Percentiles rank a stretch among this genome's conserved stretches.
Conservation (phyloP, 192 early-diverging fungal genomes). For the Umbelopsis vinacea region DNA sequence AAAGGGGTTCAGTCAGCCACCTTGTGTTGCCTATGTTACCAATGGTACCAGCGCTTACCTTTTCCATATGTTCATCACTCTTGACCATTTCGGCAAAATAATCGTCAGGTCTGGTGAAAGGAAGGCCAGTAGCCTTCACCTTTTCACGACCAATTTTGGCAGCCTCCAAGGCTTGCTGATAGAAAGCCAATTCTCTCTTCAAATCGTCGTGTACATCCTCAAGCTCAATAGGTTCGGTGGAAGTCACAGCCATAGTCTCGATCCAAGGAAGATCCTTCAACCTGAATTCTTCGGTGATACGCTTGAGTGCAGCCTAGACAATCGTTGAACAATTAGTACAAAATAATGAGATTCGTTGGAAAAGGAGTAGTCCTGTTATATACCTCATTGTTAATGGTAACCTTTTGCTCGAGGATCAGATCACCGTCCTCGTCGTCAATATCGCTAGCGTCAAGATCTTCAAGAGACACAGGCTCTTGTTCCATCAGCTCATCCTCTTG, state of each 20-base stretch:
- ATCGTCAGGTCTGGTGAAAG: conserved; percentile 88
- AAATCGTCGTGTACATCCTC: conserved; percentile 85
- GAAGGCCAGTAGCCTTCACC: conserved; percentile 66
- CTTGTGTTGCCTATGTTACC: background rate
- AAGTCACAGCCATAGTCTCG: conserved; percentile 69
- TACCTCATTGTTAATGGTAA: conserved; percentile 41
- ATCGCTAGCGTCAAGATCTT: conserved; percentile 40
- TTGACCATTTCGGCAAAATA: conserved; percentile 99
- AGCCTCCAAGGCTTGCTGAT: conserved; percentile 87
- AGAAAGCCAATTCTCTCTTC: conserved; percentile 92
- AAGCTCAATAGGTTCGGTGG: conserved; percentile 51
- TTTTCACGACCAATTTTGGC: conserved; percentile 67
- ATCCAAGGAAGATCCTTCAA: conserved; percentile 71
- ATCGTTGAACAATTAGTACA: background rate
- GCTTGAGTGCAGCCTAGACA: conserved; percentile 59
- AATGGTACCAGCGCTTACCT: conserved; percentile 23
- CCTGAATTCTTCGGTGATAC: conserved; percentile 62
- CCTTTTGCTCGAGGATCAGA: conserved; percentile 31
- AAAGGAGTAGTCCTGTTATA: background rate
- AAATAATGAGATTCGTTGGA: background rate
- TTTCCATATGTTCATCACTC: conserved; percentile 92
- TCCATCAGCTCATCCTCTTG: conserved; percentile 24
- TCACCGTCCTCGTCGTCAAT: conserved; percentile 40
- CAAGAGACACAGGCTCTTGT: conserved; percentile 9
- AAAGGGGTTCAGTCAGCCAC: background rate